Evolutionary conservation across 2,329 filamentous ascomycete species (phyloP), one percentile per base, ranked within the genome.

Genomic region (Dothistroma septosporum): DNA sequence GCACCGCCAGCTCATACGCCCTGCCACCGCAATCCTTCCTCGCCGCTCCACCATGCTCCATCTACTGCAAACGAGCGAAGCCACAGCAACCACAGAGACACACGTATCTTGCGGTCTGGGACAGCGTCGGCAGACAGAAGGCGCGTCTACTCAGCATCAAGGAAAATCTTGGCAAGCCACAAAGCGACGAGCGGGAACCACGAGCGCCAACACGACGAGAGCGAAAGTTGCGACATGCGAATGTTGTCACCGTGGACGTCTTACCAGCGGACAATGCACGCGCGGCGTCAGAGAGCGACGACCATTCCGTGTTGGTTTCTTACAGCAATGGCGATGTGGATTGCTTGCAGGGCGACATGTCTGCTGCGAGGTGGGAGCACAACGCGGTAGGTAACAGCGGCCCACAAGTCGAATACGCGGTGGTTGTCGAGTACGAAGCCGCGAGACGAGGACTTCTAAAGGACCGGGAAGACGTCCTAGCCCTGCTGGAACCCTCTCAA

Each of bases 1-100:
- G 81, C 66, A 77, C 85, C 9, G 77, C 85, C 19, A 82, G 83
- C 35, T 86, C 85, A 16, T 86, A 87, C 71, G 83, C 84, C 55
- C 76, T 87, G 16, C 83, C 85, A 37, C 85, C 85, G 31, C 80
- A 85, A 68, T 81, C 83, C 24, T 79, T 77, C 16, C 83, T 87
- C 70, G 78, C 79, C 57, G 82, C 82, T 56, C 76, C 81, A 35
- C 85, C 85, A 56, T 84, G 79, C 69, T 87, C 85, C 24, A 76
- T 86, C 49, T 82, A 83, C 70, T 76, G 78, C 63, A 83, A 81
- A 70, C 71, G 77, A 49, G 69, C 73, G 32, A 77, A 76, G 33
- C 77, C 75, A 37, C 73, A 73, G 11, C 67, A 72, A 2, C 75
- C 80, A 1, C 79, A 78, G 59, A 79, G 85, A 67, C 81, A 80